These are phyloP conservation scores for Pseudopyrenochaeta lycopersici DNA, from an alignment of 2,329 filamentous ascomycete species.

Conservation along the genomic window DNA sequence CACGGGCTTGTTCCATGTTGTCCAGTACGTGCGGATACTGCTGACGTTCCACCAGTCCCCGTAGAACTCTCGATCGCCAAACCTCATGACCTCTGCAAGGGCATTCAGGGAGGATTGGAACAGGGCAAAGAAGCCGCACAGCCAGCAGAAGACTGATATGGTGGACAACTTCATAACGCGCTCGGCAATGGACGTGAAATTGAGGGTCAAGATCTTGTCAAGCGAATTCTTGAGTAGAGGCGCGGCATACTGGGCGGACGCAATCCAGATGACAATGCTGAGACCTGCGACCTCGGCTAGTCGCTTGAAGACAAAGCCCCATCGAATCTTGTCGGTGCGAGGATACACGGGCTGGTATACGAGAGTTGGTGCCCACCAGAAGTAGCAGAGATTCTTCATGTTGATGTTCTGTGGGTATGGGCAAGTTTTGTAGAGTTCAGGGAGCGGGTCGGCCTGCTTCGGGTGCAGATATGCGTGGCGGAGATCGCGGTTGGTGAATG, in stretches of 20 bases:
- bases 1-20: conserved; percentile 97
- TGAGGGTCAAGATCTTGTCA: conserved; percentile 82
- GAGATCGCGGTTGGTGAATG: conserved; percentile 94
- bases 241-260: conserved; percentile 91
- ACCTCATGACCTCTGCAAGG: conserved; percentile 86
- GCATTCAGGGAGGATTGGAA: conserved; percentile 95
- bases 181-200: conserved; percentile 84
- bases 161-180: conserved; percentile 94
- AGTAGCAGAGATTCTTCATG: conserved; percentile 86
- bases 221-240: conserved; percentile 90
- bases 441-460: conserved; percentile 73
- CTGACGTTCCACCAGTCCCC: conserved; percentile 94
- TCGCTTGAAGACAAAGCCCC: conserved; percentile 87
- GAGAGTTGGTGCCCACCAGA: conserved; percentile 97
- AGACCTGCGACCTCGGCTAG: conserved; percentile 79
- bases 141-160: conserved; percentile 95
- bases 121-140: conserved; percentile 94
- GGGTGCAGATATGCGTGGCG: conserved; percentile 90
- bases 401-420: conserved; percentile 94
- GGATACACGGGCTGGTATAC: conserved; percentile 98
- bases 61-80: conserved; percentile 95
- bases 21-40: conserved; percentile 88
- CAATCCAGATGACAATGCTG: conserved; percentile 92
- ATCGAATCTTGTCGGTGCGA: conserved; percentile 80
- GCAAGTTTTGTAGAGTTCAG: conserved; percentile 81